phyloP scores from a whole-genome alignment of 169 alveolate species.

The Plasmodium vivax region DNA sequence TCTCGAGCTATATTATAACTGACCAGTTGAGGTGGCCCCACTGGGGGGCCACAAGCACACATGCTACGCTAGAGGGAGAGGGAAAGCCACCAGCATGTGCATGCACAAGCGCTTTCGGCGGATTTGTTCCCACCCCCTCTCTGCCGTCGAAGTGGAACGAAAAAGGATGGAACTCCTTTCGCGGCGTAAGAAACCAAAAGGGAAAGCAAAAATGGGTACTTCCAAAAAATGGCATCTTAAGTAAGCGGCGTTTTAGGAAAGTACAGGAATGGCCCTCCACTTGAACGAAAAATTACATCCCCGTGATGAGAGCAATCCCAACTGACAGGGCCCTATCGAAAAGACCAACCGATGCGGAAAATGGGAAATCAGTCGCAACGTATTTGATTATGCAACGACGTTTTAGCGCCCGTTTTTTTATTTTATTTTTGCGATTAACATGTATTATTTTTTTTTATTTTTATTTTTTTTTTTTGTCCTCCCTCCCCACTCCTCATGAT shows the following conservation, averaged over 20 bases:
- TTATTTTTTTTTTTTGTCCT: background rate
- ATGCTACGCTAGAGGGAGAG: background rate
- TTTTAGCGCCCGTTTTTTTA: background rate
- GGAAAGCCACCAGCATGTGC: background rate
- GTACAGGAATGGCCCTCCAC: background rate
- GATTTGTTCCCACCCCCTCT: background rate
- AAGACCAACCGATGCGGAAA: background rate
- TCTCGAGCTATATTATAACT: slow-evolving; percentile 97
- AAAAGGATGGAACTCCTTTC: background rate
- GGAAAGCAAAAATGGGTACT: background rate
- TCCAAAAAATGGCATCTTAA: too few relatives aligned
- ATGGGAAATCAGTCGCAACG: background rate
- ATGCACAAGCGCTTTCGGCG: background rate
- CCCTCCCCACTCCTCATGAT: background rate
- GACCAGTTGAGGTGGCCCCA: background rate
- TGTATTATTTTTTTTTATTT: background rate
- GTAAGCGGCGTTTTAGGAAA: background rate
- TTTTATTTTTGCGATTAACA: background rate
- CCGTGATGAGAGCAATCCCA: background rate
- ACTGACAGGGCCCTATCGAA: background rate
- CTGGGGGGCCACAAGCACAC: background rate
- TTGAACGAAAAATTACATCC: background rate
- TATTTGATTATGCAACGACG: background rate
- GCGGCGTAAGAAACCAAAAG: background rate
- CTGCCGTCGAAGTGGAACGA: background rate